These are phyloP conservation scores for Kwoniella mangroviensis DNA, from an alignment of 768 basidiomycete genomes.

Conservation along the genomic window DNA sequence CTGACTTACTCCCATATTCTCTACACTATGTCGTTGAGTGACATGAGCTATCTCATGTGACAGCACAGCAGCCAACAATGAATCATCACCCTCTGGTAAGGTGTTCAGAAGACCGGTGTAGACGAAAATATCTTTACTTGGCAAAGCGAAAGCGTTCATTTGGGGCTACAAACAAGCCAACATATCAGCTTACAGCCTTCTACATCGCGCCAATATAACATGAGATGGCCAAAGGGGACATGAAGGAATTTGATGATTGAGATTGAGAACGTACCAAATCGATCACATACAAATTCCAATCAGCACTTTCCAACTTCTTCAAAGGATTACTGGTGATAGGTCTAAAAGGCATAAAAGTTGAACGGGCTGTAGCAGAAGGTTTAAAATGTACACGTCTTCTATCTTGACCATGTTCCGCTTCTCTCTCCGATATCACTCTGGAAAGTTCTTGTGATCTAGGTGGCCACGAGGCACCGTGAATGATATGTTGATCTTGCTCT, in stretches of 20 bases:
- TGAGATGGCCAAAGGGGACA: too few relatives aligned
- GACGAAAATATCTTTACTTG: constrained; percentile 61
- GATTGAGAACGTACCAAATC: constrained; percentile 55
- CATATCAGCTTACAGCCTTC: neutral
- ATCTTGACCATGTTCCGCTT: constrained; percentile 25
- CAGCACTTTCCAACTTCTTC: constrained; percentile 56
- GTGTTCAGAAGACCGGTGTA: constrained; percentile 60
- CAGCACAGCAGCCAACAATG: constrained; percentile 60
- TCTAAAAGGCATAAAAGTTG: constrained; percentile 57
- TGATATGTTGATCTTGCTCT: constrained; percentile 52
- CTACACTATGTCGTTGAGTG: constrained; percentile 60
- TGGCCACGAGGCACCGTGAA: constrained; percentile 56
- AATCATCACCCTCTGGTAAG: constrained; percentile 58
- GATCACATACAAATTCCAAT: constrained; percentile 61
- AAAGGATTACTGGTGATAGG: constrained; percentile 59
- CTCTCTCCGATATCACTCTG: constrained; percentile 51
- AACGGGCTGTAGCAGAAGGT: constrained; percentile 48
- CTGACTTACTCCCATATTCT: constrained; percentile 58
- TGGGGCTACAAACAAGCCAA: constrained; percentile 42
- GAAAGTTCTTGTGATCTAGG: constrained; percentile 45
- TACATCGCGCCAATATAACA: too few relatives aligned
- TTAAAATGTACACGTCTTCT: constrained; percentile 24
- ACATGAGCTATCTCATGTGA: constrained; percentile 61
- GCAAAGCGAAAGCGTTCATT: constrained; percentile 60
- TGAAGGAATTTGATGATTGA: neutral